phyloP scores from a whole-genome alignment of 768 basidiomycete genomes.

The Amanita rimosa region DNA sequence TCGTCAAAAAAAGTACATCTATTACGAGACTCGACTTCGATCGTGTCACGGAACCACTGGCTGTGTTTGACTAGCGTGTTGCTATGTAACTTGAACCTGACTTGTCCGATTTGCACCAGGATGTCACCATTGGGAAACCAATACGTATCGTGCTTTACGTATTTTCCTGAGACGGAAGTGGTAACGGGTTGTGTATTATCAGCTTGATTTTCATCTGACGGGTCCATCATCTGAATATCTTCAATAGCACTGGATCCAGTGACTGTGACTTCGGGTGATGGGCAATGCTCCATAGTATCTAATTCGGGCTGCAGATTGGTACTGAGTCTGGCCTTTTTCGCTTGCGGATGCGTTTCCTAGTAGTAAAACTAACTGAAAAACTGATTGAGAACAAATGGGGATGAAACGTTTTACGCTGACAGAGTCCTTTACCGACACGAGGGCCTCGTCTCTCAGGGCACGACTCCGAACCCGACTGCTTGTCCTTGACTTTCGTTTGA shows the following conservation, averaged over 20 bases:
- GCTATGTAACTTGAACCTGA: conserved; percentile 23
- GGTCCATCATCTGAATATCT: neutral
- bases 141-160: conserved; percentile 5
- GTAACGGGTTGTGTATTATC: neutral
- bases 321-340: neutral
- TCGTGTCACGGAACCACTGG: conserved; percentile 18
- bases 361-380: too few species aligned
- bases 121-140: conserved; percentile 26
- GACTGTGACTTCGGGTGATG: too few species aligned
- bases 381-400: neutral
- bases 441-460: too few species aligned
- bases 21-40: conserved; percentile 8
- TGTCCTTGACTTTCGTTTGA: neutral
- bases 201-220: neutral
- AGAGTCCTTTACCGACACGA: too few species aligned
- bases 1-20: conserved; percentile 8
- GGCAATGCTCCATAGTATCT: too few species aligned
- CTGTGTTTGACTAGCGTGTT: conserved; percentile 21
- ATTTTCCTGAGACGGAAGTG: neutral
- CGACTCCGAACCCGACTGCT: too few species aligned
- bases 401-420: too few species aligned
- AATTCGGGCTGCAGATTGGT: neutral
- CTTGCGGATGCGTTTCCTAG: neutral
- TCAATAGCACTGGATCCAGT: neutral
- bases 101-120: conserved; percentile 21